Evolutionary conservation across 2,329 filamentous ascomycete species (phyloP).

Genomic region (Mycosphaerella arachidis): DNA sequence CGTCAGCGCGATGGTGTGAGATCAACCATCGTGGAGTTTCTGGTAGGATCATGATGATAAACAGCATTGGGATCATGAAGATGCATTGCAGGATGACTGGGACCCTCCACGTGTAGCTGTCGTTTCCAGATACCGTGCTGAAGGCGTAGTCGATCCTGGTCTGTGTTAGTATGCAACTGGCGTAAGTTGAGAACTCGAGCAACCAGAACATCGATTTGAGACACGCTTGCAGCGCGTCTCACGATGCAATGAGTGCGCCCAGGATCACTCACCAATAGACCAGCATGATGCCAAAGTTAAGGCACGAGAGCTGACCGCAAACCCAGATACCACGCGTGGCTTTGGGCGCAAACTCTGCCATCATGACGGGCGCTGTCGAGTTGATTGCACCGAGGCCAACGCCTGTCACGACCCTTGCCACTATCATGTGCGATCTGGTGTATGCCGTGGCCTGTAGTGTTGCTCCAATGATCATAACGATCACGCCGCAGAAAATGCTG

Average conservation of each 20-base stretch:
- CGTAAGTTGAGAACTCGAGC: too few relatives aligned
- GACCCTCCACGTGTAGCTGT: slow-evolving; percentile 40
- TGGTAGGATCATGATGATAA: slow-evolving; percentile 38
- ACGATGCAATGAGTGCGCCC: too few relatives aligned
- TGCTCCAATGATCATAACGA: slow-evolving; percentile 43
- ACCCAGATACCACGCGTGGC: slow-evolving; percentile 37
- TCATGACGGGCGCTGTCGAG: slow-evolving; percentile 43
- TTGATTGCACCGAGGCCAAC: slow-evolving; percentile 45
- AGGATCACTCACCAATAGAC: slow-evolving; percentile 35
- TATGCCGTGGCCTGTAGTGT: slow-evolving; percentile 42
- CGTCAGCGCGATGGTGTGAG: slow-evolving; percentile 37
- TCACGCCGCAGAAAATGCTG: slow-evolving; percentile 41
- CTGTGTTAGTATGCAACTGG: too few relatives aligned
- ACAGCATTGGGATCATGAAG: slow-evolving; percentile 39
- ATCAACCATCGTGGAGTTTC: slow-evolving; percentile 45
- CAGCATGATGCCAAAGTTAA: slow-evolving; percentile 46
- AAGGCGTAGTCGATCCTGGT: slow-evolving; percentile 42
- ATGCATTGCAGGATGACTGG: slow-evolving; percentile 42
- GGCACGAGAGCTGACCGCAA: slow-evolving; percentile 46
- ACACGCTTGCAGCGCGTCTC: too few relatives aligned
- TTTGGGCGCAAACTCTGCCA: slow-evolving; percentile 39
- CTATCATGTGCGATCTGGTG: slow-evolving; percentile 39
- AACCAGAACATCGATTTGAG: too few relatives aligned
- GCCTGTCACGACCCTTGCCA: slow-evolving; percentile 44
- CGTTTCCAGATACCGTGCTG: slow-evolving; percentile 22